A percentile compares a stretch with the other conserved stretches of the same genome.
phyloP scores from a whole-genome alignment of 441 rosid species.

The Gossypium schwendimanii region DNA sequence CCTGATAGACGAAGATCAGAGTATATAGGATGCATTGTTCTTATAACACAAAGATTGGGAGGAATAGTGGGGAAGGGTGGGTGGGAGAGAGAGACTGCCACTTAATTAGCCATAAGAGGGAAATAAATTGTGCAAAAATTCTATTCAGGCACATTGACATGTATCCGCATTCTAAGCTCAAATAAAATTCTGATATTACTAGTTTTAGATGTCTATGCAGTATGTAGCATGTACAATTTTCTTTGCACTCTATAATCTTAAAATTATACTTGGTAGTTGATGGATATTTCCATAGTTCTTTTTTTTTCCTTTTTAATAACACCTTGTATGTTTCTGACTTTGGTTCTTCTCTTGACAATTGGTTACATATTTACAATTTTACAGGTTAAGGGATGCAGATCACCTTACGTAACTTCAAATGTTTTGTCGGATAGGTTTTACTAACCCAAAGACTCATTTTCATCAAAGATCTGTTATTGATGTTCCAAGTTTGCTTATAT shows the following conservation, averaged over 20 bases:
- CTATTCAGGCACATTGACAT: not conserved
- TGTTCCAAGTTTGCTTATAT: not conserved
- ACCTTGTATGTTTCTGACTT: not conserved
- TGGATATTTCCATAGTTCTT: not conserved
- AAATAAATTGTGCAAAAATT: not conserved
- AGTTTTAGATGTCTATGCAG: not conserved
- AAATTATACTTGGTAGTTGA: not conserved
- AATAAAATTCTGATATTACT: not conserved
- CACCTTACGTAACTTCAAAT: conserved; percentile 67
- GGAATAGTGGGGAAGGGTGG: not conserved
- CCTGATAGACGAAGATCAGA: not conserved
- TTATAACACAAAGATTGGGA: not conserved
- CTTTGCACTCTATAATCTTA: not conserved
- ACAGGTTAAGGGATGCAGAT: conserved; percentile 72
- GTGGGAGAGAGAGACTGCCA: not conserved
- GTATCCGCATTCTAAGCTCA: not conserved
- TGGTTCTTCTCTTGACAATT: not conserved
- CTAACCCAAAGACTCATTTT: not conserved
- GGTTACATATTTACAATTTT: conserved; percentile 8
- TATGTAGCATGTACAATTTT: not conserved
- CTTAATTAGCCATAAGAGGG: not conserved
- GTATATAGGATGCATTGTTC: not conserved
- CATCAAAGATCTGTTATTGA: not conserved
- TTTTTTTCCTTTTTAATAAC: not conserved
- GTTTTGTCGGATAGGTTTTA: conserved; percentile 37